These are phyloP conservation scores for Lachnellula subtilissima DNA, from an alignment of 2,329 filamentous ascomycete species.

Conservation along the genomic window DNA sequence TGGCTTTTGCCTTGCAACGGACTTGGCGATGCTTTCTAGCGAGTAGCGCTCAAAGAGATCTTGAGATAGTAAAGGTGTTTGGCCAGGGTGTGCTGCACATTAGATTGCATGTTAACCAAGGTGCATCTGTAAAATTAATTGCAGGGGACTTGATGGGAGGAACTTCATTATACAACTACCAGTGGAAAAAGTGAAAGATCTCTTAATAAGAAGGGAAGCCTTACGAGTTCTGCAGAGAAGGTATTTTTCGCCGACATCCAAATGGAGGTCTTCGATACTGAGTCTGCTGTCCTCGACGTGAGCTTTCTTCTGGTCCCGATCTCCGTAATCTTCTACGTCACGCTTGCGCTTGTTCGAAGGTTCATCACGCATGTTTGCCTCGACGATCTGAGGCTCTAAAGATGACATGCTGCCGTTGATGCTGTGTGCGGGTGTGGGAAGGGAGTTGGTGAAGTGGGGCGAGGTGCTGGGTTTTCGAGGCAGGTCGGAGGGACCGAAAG, in stretches of 20 bases:
- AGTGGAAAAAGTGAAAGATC: conserved; percentile 10
- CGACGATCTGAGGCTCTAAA: conserved; percentile 16
- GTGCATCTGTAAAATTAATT: conserved; percentile 21
- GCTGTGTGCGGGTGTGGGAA: conserved; percentile 60
- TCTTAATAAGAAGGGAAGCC: conserved; percentile 43
- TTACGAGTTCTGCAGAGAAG: conserved; percentile 64
- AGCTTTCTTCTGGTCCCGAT: conserved; percentile 56
- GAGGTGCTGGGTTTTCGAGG: conserved; percentile 45
- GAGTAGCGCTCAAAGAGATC: conserved; percentile 58
- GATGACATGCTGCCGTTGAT: conserved; percentile 48
- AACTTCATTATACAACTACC: conserved; percentile 13
- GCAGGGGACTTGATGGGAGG: conserved; percentile 9
- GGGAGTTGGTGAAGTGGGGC: conserved; percentile 37
- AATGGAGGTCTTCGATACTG: conserved; percentile 60
- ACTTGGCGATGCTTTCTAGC: conserved; percentile 51
- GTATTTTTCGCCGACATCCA: conserved; percentile 64
- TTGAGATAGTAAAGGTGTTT: conserved; percentile 46
- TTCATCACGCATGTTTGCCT: conserved; percentile 39
- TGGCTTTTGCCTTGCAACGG: conserved; percentile 58
- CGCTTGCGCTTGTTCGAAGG: conserved; percentile 60
- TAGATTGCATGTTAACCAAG: conserved; percentile 32
- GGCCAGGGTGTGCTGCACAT: conserved; percentile 26
- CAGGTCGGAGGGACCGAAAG: conserved; percentile 43
- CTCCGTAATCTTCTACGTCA: conserved; percentile 49
- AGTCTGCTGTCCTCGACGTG: conserved; percentile 57